Conservation (phyloP, 768 basidiomycete species). For the Naematelia aurantialba region DNA sequence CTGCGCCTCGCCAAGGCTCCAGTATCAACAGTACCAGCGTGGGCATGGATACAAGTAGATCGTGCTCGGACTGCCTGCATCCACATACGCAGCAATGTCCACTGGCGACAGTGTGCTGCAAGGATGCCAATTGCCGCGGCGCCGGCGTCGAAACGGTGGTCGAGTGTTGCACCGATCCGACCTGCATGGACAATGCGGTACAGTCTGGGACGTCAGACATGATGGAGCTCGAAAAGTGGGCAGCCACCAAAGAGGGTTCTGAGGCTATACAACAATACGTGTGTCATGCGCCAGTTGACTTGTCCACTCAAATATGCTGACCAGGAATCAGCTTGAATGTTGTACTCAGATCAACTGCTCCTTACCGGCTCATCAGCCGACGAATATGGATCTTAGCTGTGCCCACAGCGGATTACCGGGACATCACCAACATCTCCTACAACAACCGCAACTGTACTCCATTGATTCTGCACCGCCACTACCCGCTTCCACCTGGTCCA, state of each 20-base stretch:
- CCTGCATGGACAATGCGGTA: background rate
- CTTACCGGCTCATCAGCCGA: slow-evolving; percentile 24
- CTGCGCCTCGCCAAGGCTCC: background rate
- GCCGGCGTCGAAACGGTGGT: background rate
- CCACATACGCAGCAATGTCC: slow-evolving; percentile 1
- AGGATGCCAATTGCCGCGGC: slow-evolving; percentile 11
- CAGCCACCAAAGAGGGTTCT: slow-evolving; percentile 41
- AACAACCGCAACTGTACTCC: background rate
- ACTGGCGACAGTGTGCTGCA: slow-evolving; percentile 25
- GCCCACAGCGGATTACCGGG: background rate
- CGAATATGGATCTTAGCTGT: slow-evolving; percentile 2
- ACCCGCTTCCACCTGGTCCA: slow-evolving; percentile 2
- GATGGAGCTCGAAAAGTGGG: slow-evolving; percentile 34
- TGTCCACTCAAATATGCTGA: background rate
- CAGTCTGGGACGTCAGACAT: slow-evolving; percentile 5
- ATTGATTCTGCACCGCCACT: background rate
- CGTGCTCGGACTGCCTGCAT: background rate
- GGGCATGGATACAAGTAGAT: background rate
- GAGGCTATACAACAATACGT: slow-evolving; percentile 42
- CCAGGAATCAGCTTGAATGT: slow-evolving; percentile 23
- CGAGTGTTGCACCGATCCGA: slow-evolving; percentile 8
- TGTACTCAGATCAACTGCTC: slow-evolving; percentile 33
- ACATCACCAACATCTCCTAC: background rate
- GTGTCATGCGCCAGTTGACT: slow-evolving; percentile 9
- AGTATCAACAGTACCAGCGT: background rate